phyloP scores from a whole-genome alignment of 345 rosid genomes.

The Noccaea caerulescens region DNA sequence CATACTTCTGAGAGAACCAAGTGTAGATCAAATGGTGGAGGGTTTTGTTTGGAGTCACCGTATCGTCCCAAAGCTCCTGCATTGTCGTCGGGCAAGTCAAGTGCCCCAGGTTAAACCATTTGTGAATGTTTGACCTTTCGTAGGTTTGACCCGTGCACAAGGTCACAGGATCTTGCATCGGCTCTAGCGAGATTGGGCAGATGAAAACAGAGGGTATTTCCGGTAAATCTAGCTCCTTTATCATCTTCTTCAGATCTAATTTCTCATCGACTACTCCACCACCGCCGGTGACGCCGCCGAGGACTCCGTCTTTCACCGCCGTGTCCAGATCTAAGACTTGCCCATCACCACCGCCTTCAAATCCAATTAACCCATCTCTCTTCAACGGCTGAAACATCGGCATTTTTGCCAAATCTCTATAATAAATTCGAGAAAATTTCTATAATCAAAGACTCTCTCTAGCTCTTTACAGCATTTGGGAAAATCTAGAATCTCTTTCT shows the following conservation, averaged over 20 bases:
- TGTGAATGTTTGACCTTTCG: slow-evolving; percentile 65
- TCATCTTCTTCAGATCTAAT: slow-evolving; percentile 66
- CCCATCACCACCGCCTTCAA: slow-evolving; percentile 58
- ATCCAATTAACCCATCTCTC: slow-evolving; percentile 44
- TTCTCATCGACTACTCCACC: slow-evolving; percentile 49
- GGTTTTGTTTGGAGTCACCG: slow-evolving; percentile 68
- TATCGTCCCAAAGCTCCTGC: slow-evolving; percentile 81
- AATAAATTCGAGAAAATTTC: background rate
- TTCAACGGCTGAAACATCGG: slow-evolving; percentile 58
- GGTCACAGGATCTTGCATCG: slow-evolving; percentile 79
- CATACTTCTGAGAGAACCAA: slow-evolving; percentile 73
- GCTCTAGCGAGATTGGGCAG: slow-evolving; percentile 71
- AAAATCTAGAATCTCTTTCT: slow-evolving; percentile 31
- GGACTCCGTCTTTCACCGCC: slow-evolving; percentile 73
- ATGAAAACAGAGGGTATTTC: slow-evolving; percentile 62
- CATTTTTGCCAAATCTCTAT: slow-evolving; percentile 34
- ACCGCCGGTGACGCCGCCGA: slow-evolving; percentile 59
- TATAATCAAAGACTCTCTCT: slow-evolving; percentile 13
- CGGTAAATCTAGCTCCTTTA: slow-evolving; percentile 59
- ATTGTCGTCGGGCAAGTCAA: slow-evolving; percentile 77
- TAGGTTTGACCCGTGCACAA: slow-evolving; percentile 81
- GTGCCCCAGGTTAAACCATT: slow-evolving; percentile 66
- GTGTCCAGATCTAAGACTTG: slow-evolving; percentile 78
- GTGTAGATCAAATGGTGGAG: slow-evolving; percentile 65
- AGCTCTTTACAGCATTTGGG: slow-evolving; percentile 11